A percentile compares a stretch with the other conserved stretches of the same genome.
These are phyloP conservation scores for Simmondsia chinensis DNA, from an alignment of 148 eudicot genomes.

Conservation along the genomic window DNA sequence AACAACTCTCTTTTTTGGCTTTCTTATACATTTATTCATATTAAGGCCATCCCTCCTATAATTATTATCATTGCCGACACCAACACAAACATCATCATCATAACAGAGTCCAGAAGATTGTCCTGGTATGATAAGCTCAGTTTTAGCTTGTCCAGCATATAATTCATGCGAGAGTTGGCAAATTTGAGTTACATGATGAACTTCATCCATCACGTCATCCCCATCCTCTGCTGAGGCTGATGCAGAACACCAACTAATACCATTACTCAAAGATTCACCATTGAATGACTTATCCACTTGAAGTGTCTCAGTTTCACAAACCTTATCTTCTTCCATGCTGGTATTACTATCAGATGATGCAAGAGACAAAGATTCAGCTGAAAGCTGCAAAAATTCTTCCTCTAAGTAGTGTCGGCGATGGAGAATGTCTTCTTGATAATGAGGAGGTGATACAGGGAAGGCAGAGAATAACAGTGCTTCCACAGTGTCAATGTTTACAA, in stretches of 20 bases:
- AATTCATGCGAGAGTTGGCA: conserved; percentile 14
- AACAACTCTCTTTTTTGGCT: conserved; percentile 41
- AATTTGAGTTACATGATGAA: conserved; percentile 16
- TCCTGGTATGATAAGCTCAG: conserved; percentile 14
- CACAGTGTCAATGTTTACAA: conserved; percentile 21
- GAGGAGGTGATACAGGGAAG: conserved; percentile 67
- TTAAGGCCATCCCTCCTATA: conserved; percentile 23
- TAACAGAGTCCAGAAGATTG: neutral
- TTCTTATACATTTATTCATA: conserved; percentile 27
- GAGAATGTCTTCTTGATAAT: conserved; percentile 76
- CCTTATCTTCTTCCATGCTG: conserved; percentile 49
- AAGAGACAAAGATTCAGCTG: conserved; percentile 61
- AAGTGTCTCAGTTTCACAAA: conserved; percentile 17
- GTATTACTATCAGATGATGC: conserved; percentile 86
- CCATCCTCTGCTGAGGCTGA: conserved; percentile 6
- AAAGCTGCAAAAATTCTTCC: conserved; percentile 73
- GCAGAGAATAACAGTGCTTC: conserved; percentile 27
- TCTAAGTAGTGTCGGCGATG: conserved; percentile 73
- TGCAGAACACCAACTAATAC: conserved; percentile 7
- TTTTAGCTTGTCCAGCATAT: conserved; percentile 15
- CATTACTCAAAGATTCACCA: conserved; percentile 26
- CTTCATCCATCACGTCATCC: conserved; percentile 11
- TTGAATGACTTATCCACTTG: conserved; percentile 22
- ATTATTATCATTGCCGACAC: conserved; percentile 13
- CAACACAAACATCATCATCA: conserved; percentile 8